phyloP scores from a whole-genome alignment of 495 filamentous ascomycete genomes.

The Aspergillus kassunensis region DNA sequence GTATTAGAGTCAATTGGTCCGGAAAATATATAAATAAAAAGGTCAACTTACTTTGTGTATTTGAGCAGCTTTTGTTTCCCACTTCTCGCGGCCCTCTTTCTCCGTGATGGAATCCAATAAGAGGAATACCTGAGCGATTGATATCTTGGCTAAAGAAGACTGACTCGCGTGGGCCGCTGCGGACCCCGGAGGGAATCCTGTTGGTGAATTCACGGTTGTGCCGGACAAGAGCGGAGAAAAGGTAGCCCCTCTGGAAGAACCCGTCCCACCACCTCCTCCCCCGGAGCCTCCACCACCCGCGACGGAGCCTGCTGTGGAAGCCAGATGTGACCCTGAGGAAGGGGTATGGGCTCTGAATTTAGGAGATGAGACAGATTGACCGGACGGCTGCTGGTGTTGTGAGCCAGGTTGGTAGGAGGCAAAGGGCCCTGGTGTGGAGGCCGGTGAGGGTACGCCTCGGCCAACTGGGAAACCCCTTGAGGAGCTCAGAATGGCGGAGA shows the following conservation, averaged over 20 bases:
- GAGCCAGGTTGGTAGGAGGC: constrained; percentile 55
- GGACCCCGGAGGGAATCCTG: constrained; percentile 48
- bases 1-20: constrained; percentile 16
- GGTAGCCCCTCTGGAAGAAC: constrained; percentile 52
- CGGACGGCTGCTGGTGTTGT: constrained; percentile 40
- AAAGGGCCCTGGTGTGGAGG: constrained; percentile 49
- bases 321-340: constrained; percentile 55
- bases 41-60: constrained; percentile 73
- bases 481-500: constrained; percentile 54
- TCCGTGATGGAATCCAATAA: constrained; percentile 91
- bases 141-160: constrained; percentile 70
- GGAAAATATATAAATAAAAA: background rate
- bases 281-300: constrained; percentile 58
- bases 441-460: constrained; percentile 48
- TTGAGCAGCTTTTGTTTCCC: constrained; percentile 86
- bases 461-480: constrained; percentile 43
- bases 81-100: constrained; percentile 85
- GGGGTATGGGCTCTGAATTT: constrained; percentile 60
- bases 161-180: constrained; percentile 42
- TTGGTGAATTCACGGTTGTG: constrained; percentile 59
- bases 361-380: constrained; percentile 54
- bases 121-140: constrained; percentile 90
- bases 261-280: constrained; percentile 54
- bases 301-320: constrained; percentile 52
- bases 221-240: constrained; percentile 62